Evolutionary conservation across 495 filamentous ascomycete genomes (phyloP), one percentile per base, ranked within the genome.

Genomic region (Aspergillus hancockii): DNA sequence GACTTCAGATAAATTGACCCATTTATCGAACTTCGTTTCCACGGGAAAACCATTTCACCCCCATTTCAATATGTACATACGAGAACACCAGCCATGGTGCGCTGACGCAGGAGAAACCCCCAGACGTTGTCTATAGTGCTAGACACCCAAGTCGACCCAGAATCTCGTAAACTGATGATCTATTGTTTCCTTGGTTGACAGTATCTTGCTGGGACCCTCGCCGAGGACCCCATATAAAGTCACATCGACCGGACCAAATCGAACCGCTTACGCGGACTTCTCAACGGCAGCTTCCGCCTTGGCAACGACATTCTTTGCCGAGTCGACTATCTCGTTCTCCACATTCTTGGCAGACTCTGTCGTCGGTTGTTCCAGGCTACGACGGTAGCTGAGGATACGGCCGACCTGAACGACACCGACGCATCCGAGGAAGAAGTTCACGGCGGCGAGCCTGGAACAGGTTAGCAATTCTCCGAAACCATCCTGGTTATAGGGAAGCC

Each of bases 361-460:
- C 31, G 74, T 56, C 3, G 64, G 78, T 14, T 69, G 72, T 66
- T 80, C 79, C 88, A 86, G 70, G 60, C 77, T 82, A 62, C 74
- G 68, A 63, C 86, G 83, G 71, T 86, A 95, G 68, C 85, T 52
- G 62, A 81, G 61, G 67, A 98, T 97, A 62, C 94, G 87, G 58
- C 75, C 74, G 55, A 92, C 79, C 80, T 98, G 94, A 55, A 90
- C 83, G 50, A 88, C 74, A 62, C 95, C 94, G 58, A 97, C 93
- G 54, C 85, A 79, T 59, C 88, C 91, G 62, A 98, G 88, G 85
- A 97, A 96, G 86, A 97, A 97, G 85, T 98, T 98, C 64, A 98
- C 94, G 18, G 93, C 85, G 51, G 94, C 94, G 60, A 98, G 85
- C 54, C 90, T 94, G 49, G 25, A 9, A 21, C 16, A 46, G n/a